Base-by-base conservation (phyloP, 2,329 filamentous ascomycete species). In the Aspergillus floridensis region DNA sequence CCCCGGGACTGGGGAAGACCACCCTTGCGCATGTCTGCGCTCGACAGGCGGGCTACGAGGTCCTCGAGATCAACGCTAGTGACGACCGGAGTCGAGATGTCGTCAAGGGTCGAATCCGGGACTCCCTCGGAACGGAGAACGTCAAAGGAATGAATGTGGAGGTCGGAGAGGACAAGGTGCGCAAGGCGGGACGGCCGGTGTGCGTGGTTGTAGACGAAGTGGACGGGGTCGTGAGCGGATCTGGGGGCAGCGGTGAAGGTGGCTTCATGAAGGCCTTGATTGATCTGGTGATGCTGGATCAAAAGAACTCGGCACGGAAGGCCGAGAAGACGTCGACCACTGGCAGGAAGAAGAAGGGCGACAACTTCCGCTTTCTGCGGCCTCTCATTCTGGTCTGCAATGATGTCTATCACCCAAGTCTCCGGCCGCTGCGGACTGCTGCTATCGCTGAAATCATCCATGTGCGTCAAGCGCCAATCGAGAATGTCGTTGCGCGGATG, bases 161-260 rank as follows among this genome's bases (percentile, higher is more conserved):
- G 60, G 70, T 81, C 54, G 75, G 76, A 53, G 73, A 77, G 12
- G 67, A 81, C 68, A 68, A 86, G 76, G 76, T 86, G 11, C 83
- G 84, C 57, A 96, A 91, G 70, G 82, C 88, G 35, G 92, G 91
- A 12, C 91, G 88, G 60, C 96, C 95, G 0, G 88, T 97, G 0
- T 99, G 95, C 66, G 90, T 99, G 4, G 84, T 99, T 2, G 92
- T 99, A 0, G 95, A 99, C 70, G 95, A 99, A 76, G 95, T 98
- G 1, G 95, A 99, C 71, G 95, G 95, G 46, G 95, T 96, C 0
- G 92, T 96, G 2, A 83, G 89, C 22, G 92, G 93, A 11, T 88
- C 89, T 53, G 88, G 89, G 5, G 80, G 82, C 24, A 87, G 88
- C 29, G 90, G 92, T 41, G 95, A 99, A 72, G 93, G 93, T 54